phyloP scores from a whole-genome alignment of 176 grass and related monocot genomes.

The Bromus sterilis region DNA sequence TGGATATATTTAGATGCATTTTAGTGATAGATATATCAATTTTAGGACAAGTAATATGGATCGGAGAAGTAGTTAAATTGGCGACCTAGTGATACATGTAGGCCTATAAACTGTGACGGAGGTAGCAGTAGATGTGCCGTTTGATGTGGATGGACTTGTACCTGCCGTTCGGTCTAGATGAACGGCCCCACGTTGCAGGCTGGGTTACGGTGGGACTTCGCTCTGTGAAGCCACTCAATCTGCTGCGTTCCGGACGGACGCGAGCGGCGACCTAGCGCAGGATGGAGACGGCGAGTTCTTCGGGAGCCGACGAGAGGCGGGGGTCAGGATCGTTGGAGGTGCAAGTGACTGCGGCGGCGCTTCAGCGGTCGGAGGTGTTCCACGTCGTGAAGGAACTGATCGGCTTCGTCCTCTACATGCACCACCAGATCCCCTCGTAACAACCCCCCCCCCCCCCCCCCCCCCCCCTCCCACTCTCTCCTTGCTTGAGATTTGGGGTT shows the following conservation, averaged over 20 bases:
- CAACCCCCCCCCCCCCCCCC: not conserved
- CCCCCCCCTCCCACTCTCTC: not conserved
- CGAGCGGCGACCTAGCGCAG: not conserved
- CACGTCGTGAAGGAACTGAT: slow-evolving; percentile 84
- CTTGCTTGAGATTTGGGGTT: not conserved
- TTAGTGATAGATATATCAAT: too few relatives aligned
- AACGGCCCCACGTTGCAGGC: too few relatives aligned
- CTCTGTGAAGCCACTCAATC: not conserved
- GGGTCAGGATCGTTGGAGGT: slow-evolving; percentile 39
- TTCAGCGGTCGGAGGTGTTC: slow-evolving; percentile 69
- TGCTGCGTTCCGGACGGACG: not conserved
- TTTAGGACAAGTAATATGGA: too few relatives aligned
- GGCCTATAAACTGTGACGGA: too few relatives aligned
- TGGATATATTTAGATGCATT: too few relatives aligned
- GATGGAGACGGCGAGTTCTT: slow-evolving; percentile 35
- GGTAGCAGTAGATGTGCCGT: too few relatives aligned
- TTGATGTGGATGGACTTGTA: too few relatives aligned
- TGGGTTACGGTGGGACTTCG: too few relatives aligned
- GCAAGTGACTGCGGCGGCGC: slow-evolving; percentile 30
- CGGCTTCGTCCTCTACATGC: slow-evolving; percentile 95
- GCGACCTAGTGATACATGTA: too few relatives aligned
- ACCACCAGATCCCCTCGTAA: slow-evolving; percentile 93
- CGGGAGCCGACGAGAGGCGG: not conserved
- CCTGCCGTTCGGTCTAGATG: too few relatives aligned
- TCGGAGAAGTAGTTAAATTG: too few relatives aligned